These are phyloP conservation scores for Gyromitra esculenta DNA, from an alignment of 2,329 filamentous ascomycete genomes.

Conservation along the genomic window DNA sequence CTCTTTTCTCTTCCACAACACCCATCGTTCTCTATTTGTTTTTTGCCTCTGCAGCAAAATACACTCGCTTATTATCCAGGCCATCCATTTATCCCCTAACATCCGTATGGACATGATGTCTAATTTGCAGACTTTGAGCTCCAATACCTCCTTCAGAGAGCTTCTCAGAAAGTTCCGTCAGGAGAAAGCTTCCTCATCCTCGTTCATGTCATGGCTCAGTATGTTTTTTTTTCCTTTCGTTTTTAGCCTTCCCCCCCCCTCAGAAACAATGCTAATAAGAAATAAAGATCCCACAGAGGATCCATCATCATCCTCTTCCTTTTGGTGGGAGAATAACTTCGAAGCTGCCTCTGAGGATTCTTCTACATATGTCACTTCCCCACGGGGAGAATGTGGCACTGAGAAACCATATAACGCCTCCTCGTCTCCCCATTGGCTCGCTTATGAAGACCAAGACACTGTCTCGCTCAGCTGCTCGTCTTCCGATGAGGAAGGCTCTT, in stretches of 20 bases:
- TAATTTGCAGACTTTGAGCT: constrained; percentile 22
- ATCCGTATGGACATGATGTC: constrained; percentile 32
- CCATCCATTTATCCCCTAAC: background rate
- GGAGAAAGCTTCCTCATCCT: constrained; percentile 22
- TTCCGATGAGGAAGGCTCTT: constrained; percentile 18
- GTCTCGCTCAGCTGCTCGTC: constrained; percentile 37
- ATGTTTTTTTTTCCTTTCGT: background rate
- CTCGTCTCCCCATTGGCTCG: constrained; percentile 36
- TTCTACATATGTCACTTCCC: constrained; percentile 13
- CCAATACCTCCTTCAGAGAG: constrained; percentile 34
- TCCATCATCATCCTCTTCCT: constrained; percentile 13
- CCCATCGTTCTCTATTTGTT: background rate
- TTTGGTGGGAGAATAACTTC: constrained; percentile 42
- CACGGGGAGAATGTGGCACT: constrained; percentile 32
- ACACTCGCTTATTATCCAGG: constrained; percentile 5
- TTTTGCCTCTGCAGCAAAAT: background rate
- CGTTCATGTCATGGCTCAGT: constrained; percentile 40
- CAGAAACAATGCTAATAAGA: background rate
- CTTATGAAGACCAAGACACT: constrained; percentile 46
- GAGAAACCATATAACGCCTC: constrained; percentile 22
- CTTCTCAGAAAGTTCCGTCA: constrained; percentile 43
- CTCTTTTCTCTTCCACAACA: constrained; percentile 1
- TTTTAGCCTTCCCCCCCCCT: background rate
- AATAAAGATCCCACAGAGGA: constrained; percentile 39
- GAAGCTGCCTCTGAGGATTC: background rate